Evolutionary conservation across 1,284 basidiomycete species (phyloP), one percentile per base, ranked within the genome.

Genomic region (Ganoderma sinense): DNA sequence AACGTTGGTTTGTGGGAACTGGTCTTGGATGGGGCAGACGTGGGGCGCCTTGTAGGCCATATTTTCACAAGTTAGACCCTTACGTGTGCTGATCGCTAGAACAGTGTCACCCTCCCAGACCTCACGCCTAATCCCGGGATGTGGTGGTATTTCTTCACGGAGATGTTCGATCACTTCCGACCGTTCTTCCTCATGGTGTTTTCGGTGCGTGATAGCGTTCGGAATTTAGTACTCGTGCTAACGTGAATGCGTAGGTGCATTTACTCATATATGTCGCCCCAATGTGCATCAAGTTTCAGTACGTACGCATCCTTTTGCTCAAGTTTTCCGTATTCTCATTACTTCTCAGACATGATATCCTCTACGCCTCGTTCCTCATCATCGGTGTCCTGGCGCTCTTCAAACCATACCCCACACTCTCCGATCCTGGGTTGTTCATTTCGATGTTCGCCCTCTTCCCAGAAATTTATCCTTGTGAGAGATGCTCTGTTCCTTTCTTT

Each of bases 81-180:
- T 59, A 4, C 66, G 45, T 33, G 23, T 23, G 7, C 8, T 26
- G 2, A 20, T 26, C 39, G 14, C 62, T 66, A 5, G 62, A 26
- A n/a, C 5, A 83, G 82, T 26, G 66, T 83, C 26, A 71, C 76
- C 5, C 88, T 97, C 8, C 92, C 93, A 4, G 96, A 97, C 79
- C 82, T 99, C 66, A 96, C 95, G 6, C 98, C 98, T 0, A 98
- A 97, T 76, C 90, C 95, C 10, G 97, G 97, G 3, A 83, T 99
- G 48, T 97, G 95, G 92, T 99, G 98, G 98, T 99, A 99, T 82
- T 99, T 99, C 83, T 98, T 99, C 83, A 98, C 97, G 16, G 97
- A 99, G 80, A 99, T 99, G 93, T 99, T 99, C 76, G 97, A 98
- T 78, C 95, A 99, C 81, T 99, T 99, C 84, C 87, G 97, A 40